A percentile compares a stretch with the other conserved stretches of the same genome.
Evolutionary conservation across 2,329 filamentous ascomycete genomes (phyloP).

Genomic region (Blastomyces emzantsi): DNA sequence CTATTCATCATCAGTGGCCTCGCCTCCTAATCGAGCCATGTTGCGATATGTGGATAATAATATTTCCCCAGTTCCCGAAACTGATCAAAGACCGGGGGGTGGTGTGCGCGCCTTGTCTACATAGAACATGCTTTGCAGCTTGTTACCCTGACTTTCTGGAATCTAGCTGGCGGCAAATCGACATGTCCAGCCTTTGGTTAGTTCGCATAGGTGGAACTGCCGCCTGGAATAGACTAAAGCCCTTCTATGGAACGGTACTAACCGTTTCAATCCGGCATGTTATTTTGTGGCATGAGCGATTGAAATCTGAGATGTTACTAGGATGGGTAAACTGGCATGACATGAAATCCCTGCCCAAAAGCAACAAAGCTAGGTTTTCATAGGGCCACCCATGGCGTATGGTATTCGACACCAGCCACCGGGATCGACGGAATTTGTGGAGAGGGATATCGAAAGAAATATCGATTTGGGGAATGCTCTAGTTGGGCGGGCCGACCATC

Average conservation of each 20-base stretch:
- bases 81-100: neutral
- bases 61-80: neutral
- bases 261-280: neutral
- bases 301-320: neutral
- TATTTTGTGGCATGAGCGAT: neutral
- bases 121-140: neutral
- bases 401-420: neutral
- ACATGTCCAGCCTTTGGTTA: neutral
- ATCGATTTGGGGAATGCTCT: neutral
- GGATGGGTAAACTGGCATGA: neutral
- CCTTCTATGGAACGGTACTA: neutral
- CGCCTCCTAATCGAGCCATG: neutral
- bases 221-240: neutral
- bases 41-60: neutral
- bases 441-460: neutral
- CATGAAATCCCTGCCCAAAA: neutral
- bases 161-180: neutral
- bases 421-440: neutral
- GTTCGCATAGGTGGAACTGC: neutral
- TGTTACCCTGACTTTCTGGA: neutral
- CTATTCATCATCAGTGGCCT: neutral
- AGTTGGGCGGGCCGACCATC: neutral
- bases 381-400: neutral
- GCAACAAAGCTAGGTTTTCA: neutral
- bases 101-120: neutral